Evolutionary conservation across 768 basidiomycete genomes (phyloP).

Genomic region (Sistotremastrum suecicum): DNA sequence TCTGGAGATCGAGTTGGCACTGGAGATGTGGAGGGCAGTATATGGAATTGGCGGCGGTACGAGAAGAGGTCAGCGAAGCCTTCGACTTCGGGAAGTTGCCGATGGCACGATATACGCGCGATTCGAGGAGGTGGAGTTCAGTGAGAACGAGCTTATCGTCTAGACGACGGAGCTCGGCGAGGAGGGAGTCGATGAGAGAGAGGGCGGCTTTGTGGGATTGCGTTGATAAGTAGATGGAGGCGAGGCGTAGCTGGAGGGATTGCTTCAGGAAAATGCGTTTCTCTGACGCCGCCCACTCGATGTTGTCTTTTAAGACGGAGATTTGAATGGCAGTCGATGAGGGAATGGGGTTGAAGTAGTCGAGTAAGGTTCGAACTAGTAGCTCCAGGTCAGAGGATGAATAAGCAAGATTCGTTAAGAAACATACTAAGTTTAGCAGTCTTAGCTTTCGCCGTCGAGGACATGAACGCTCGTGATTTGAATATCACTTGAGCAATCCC

Average conservation of each 20-base stretch:
- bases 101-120: constrained; percentile 77
- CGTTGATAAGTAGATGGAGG: constrained; percentile 37
- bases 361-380: constrained; percentile 83
- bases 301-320: constrained; percentile 76
- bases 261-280: constrained; percentile 95
- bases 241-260: constrained; percentile 79
- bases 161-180: constrained; percentile 81
- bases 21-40: constrained; percentile 74
- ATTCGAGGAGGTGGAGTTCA: constrained; percentile 91
- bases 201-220: constrained; percentile 69
- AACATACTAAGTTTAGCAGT: constrained; percentile 85
- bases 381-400: not conserved
- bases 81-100: constrained; percentile 86
- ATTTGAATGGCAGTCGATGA: constrained; percentile 66
- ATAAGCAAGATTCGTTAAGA: not conserved
- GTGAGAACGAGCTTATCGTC: constrained; percentile 98
- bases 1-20: constrained; percentile 43
- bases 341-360: constrained; percentile 73
- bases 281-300: constrained; percentile 82
- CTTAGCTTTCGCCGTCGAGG: constrained; percentile 92
- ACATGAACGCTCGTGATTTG: constrained; percentile 73
- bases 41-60: constrained; percentile 90
- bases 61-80: constrained; percentile 80
- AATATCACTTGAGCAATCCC: constrained; percentile 81
- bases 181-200: constrained; percentile 67